phyloP scores from a whole-genome alignment of 2,329 filamentous ascomycete genomes.

The Cephalotrichum gorgonifer region DNA sequence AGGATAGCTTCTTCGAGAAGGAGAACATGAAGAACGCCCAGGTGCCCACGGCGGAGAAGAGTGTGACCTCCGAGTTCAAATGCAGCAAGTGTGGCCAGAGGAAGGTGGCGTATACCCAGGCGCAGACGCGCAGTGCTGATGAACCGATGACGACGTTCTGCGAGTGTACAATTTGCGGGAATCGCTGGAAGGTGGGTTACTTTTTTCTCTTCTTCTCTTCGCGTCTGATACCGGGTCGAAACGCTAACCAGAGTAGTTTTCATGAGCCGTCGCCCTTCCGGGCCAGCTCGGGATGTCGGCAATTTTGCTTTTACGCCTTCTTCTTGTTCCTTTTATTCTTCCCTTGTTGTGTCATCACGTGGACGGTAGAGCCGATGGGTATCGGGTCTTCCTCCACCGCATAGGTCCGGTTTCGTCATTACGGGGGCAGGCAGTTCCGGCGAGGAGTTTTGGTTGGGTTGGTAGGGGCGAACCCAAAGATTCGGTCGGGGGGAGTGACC shows the following conservation, averaged over 20 bases:
- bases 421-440: background rate
- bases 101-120: slow-evolving; percentile 92
- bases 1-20: slow-evolving; percentile 66
- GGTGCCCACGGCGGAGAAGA: slow-evolving; percentile 85
- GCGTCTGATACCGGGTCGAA: background rate
- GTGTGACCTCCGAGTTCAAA: slow-evolving; percentile 75
- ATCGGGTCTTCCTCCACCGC: background rate
- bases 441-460: background rate
- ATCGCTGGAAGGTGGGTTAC: slow-evolving; percentile 58
- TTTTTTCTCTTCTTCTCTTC: background rate
- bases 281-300: no score
- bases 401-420: background rate
- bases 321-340: background rate
- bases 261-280: slow-evolving; percentile 6
- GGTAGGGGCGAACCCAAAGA: background rate
- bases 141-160: slow-evolving; percentile 80
- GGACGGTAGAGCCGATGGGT: no score
- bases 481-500: background rate
- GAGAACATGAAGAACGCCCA: slow-evolving; percentile 98
- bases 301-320: no score
- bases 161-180: slow-evolving; percentile 58
- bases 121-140: slow-evolving; percentile 90
- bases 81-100: slow-evolving; percentile 89
- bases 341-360: background rate
- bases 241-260: slow-evolving; percentile 5